These are phyloP conservation scores for Penicillium sp. DNA, from an alignment of 2,329 filamentous ascomycete genomes.

Conservation along the genomic window DNA sequence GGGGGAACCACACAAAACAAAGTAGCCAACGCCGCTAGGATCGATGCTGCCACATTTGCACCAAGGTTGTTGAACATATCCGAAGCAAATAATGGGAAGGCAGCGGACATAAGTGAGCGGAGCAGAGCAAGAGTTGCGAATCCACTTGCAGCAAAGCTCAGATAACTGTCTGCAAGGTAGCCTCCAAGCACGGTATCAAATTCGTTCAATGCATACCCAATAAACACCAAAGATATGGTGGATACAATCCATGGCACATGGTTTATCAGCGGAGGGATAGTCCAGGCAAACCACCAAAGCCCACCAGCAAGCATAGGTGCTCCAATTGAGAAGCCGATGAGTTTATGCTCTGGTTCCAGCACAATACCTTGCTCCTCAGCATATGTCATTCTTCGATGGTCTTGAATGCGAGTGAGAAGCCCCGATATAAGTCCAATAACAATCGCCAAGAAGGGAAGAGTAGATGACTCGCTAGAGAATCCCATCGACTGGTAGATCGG, in stretches of 20 bases:
- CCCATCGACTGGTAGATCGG: conserved; percentile 45
- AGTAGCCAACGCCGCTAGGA: conserved; percentile 2
- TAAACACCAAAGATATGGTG: conserved; percentile 43
- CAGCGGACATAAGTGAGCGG: conserved; percentile 39
- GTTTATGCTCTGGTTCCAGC: conserved; percentile 24
- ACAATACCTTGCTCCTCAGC: background rate
- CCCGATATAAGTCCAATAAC: conserved; percentile 44
- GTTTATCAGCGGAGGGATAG: conserved; percentile 46
- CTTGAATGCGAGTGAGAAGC: conserved; percentile 47
- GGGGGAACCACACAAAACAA: conserved; percentile 8
- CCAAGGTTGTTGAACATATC: conserved; percentile 45
- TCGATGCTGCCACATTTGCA: conserved; percentile 6
- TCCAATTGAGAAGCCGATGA: conserved; percentile 17
- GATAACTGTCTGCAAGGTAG: conserved; percentile 51
- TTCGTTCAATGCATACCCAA: conserved; percentile 54
- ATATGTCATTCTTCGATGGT: conserved; percentile 34
- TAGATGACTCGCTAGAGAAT: conserved; percentile 37
- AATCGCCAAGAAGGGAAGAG: conserved; percentile 46
- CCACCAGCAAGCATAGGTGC: conserved; percentile 36
- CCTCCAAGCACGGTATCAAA: conserved; percentile 46
- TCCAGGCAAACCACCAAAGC: conserved; percentile 54
- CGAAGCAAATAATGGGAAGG: conserved; percentile 44
- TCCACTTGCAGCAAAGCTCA: conserved; percentile 48
- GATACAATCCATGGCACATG: conserved; percentile 45
- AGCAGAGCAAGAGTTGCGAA: conserved; percentile 47